Conservation (phyloP, 169 alveolate species). For the Toxoplasma gondii region DNA sequence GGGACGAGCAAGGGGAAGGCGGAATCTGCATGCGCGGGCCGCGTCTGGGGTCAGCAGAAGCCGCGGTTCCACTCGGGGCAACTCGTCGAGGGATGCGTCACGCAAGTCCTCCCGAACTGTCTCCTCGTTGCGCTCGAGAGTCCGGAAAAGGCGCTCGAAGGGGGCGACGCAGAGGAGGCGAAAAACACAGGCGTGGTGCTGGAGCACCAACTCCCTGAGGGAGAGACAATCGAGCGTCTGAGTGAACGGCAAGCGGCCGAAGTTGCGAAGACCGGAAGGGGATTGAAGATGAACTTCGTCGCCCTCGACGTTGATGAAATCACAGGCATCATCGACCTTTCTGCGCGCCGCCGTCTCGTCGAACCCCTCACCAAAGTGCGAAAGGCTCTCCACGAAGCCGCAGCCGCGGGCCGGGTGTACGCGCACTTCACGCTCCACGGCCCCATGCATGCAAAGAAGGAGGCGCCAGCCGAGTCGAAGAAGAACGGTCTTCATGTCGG, state of each 20-base stretch:
- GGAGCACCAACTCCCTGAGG: constrained; percentile 49
- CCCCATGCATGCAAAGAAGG: neutral
- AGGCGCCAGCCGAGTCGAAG: neutral
- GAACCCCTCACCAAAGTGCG: neutral
- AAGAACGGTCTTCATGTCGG: neutral
- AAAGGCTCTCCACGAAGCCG: neutral
- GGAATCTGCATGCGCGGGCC: neutral
- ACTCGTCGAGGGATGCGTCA: constrained; percentile 12
- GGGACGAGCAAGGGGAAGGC: neutral
- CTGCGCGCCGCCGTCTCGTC: constrained; percentile 11
- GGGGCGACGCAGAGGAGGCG: neutral
- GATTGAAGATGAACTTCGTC: neutral
- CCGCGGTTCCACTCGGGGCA: neutral
- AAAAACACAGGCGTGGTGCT: constrained; percentile 17
- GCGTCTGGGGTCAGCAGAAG: neutral
- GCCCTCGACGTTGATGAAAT: constrained; percentile 36
- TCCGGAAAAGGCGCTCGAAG: neutral
- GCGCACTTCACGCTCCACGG: constrained; percentile 8
- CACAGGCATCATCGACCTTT: constrained; percentile 29
- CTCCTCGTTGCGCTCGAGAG: neutral
- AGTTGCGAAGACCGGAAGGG: neutral
- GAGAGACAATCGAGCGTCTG: constrained; percentile 8
- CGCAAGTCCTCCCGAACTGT: constrained; percentile 29
- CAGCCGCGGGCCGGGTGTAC: neutral
- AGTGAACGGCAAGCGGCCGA: neutral